Percentiles rank a stretch among this genome's conserved stretches.
phyloP scores from a whole-genome alignment of 73 alveolate genomes.

The Paramecium biaurelia region DNA sequence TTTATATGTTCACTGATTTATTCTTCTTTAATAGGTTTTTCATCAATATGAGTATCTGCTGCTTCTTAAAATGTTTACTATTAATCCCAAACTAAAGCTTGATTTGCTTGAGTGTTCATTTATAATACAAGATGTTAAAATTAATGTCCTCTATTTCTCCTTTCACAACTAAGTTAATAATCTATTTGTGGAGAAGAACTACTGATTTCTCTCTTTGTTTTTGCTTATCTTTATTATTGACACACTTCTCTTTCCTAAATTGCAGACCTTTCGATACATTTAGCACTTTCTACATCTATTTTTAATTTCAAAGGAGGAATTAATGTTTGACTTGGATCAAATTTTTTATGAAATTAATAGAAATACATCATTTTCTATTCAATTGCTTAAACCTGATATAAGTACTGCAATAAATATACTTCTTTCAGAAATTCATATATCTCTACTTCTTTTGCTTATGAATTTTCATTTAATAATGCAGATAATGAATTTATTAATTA shows the following conservation, averaged over 20 bases:
- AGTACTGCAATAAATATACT: not conserved
- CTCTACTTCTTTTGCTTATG: not conserved
- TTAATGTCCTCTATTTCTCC: not conserved
- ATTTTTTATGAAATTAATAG: not conserved
- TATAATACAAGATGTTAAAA: not conserved
- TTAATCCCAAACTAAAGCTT: not conserved
- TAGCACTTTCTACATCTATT: conserved; percentile 22
- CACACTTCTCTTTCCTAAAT: not conserved
- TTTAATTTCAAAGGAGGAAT: conserved; percentile 22
- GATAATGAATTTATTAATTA: conserved; percentile 28
- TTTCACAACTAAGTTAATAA: not conserved
- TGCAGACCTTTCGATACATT: not conserved
- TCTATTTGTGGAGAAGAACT: not conserved
- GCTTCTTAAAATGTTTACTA: not conserved
- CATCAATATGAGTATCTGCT: not conserved
- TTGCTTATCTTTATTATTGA: not conserved
- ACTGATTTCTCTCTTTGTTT: not conserved
- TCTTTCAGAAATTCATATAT: conserved; percentile 34
- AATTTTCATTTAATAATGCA: not conserved
- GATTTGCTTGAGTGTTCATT: not conserved
- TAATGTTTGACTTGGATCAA: not conserved
- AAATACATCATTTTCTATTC: conserved; percentile 23
- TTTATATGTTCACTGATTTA: not conserved
- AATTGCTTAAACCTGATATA: not conserved
- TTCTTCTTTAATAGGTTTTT: not conserved